Conservation (phyloP, 768 basidiomycete genomes). For the Xerocomellus chrysenteron region DNA sequence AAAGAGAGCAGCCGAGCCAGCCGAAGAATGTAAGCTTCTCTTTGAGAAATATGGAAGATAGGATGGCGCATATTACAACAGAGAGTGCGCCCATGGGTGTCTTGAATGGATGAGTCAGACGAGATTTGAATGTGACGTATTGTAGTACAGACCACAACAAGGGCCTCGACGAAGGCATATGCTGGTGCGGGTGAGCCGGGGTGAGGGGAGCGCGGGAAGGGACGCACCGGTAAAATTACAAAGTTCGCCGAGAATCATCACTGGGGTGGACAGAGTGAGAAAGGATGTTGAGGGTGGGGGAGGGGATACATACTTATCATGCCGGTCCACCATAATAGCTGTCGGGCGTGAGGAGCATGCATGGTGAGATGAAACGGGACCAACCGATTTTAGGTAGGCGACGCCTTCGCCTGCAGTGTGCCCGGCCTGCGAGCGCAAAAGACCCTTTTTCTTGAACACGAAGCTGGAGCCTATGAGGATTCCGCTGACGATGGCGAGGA, state of each 20-base stretch:
- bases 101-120: constrained; percentile 33
- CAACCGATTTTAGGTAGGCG: constrained; percentile 90
- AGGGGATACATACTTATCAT: constrained; percentile 61
- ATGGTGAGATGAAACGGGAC: constrained; percentile 28
- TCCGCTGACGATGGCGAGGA: constrained; percentile 76
- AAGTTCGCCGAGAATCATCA: constrained; percentile 91
- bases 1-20: constrained; percentile 91
- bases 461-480: constrained; percentile 90
- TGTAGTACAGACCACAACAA: constrained; percentile 74
- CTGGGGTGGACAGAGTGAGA: constrained; percentile 30
- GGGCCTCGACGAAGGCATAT: constrained; percentile 88
- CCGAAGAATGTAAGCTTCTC: constrained; percentile 95
- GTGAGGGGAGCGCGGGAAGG: constrained; percentile 2
- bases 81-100: constrained; percentile 96
- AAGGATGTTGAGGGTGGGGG: too few relatives aligned
- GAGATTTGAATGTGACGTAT: background rate
- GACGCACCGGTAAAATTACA: constrained; percentile 81
- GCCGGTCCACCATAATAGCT: constrained; percentile 92
- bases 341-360: background rate
- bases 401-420: constrained; percentile 82
- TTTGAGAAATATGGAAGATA: constrained; percentile 91
- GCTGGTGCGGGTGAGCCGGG: constrained; percentile 38
- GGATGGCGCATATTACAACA: constrained; percentile 91
- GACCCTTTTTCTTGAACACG: constrained; percentile 97
- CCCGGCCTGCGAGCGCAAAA: constrained; percentile 78